Conservation (phyloP, 306 rosid genomes). For the Pterocarpus santalinus region DNA sequence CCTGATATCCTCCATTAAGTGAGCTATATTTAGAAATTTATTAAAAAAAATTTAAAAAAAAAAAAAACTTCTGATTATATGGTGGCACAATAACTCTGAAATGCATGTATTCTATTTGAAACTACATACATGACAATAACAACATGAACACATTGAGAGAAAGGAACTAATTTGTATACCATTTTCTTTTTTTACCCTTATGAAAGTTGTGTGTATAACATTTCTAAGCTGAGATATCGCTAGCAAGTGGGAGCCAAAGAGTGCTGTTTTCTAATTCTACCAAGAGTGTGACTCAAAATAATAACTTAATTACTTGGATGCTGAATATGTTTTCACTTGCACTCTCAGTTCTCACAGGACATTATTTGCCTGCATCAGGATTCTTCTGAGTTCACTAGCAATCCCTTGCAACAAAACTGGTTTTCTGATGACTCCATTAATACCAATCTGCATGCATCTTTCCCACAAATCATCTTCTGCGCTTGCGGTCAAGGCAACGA, state of each 20-base stretch:
- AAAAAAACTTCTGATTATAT: slow-evolving; percentile 11
- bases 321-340: slow-evolving; percentile 43
- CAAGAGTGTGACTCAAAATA: slow-evolving; percentile 51
- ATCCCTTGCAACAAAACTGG: slow-evolving; percentile 88
- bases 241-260: slow-evolving; percentile 48
- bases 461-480: slow-evolving; percentile 90
- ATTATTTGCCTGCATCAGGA: slow-evolving; percentile 77
- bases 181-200: slow-evolving; percentile 42
- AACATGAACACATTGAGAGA: slow-evolving; percentile 28
- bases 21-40: background rate
- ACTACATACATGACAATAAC: slow-evolving; percentile 13
- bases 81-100: background rate
- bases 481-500: slow-evolving; percentile 74
- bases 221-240: slow-evolving; percentile 56
- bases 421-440: slow-evolving; percentile 82
- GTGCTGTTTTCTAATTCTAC: slow-evolving; percentile 51
- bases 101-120: slow-evolving; percentile 20
- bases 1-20: background rate
- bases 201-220: slow-evolving; percentile 62
- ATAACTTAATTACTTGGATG: slow-evolving; percentile 44
- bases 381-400: slow-evolving; percentile 79
- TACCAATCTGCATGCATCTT: slow-evolving; percentile 79
- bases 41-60: too few relatives aligned
- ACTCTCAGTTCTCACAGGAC: slow-evolving; percentile 51
- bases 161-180: slow-evolving; percentile 66